Base-by-base conservation (phyloP, 148 eudicot genomes). In the Camellia sinensis region DNA sequence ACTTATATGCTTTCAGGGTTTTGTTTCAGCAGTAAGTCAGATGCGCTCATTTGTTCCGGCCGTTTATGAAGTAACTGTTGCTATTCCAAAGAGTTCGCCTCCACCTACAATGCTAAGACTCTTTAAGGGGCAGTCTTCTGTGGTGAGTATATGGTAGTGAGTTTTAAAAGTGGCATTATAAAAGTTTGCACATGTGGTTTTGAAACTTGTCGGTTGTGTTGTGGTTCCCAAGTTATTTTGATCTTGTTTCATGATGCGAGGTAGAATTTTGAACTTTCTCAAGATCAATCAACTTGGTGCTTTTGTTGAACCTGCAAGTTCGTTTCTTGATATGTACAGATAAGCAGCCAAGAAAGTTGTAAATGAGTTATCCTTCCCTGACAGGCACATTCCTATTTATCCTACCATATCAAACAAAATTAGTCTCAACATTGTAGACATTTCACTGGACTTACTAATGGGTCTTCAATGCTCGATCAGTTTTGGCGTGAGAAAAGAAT, bases 31-130 rank as follows among this genome's bases (percentile, higher is more conserved):
- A 67, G 99, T 95, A 21, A 86, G 86, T 82, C 90, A 92, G 40
- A 95, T 93, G 97, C 91, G 97, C 18, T 87, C 93, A 61, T 95
- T 93, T 86, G 94, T 91, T 81, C 99, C 99, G 29, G 97, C 97
- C 10, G 79, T 95, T 65, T 93, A 93, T 87, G 97, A 95, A 78
- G 74, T 88, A 14, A 92, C 97, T 44, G 90, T 93, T 79, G 92
- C 94, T 77, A 89, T 95, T 76, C 97, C 99, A 37, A 89, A 87
- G 86, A 77, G 78, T 78, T 92, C 97, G 13, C 88, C 97, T 14
- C 87, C 83, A 67, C 97, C 99, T 40, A 92, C 99, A 71, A 89
- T 95, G 97, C 81, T 95, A 73, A 85, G 94, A 67, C 91, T 95
- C 80, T 89, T 95, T 75, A 95, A 87, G 86, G 97, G 99, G 81